Evolutionary conservation across 306 rosid genomes (phyloP), one percentile per base, ranked within the genome.

Genomic region (Corylus americana): DNA sequence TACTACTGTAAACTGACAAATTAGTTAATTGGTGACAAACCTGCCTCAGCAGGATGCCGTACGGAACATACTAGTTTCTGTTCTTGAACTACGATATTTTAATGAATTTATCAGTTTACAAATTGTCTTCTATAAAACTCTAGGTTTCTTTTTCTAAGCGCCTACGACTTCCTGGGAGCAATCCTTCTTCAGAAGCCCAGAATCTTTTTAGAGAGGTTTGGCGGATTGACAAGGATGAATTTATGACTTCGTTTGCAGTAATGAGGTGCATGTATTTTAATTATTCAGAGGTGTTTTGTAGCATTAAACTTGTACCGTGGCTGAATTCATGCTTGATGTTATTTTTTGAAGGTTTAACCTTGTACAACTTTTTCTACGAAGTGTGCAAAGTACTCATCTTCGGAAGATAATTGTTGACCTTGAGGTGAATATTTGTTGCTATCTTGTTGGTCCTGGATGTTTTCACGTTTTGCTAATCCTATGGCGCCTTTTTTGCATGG

Each of bases 401-500:
- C 87, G 97, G 85, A 86, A 88, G 79, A 89, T 94, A 92, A 89
- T 94, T 4, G 98, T 94, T 76, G 97, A 94, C 63, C 93, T 94
- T 66, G 90, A 88, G 91, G 98, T 91, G 58, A 86, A 58, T 78
- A 18, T 49, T 81, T 29, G 76, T 79, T 49, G 61, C 49, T 49
- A 71, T 16, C 9, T 50, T 55, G 63, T 78, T 42, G 47, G 58
- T 14, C 73, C 49, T 71, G 18, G 20, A 70, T 42, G 58, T 74
- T 42, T 47, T 49, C 55, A 5, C 74, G 27, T 50, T 73, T 80
- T 3, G 55, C 47, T 77, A 27, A 55, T 70, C 67, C 9, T 68
- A 72, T n/a, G 74, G 50, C 78, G 54, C n/a, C 48, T 71, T 73
- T 81, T 55, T 80, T 57, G 45, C 69, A 63, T 80, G 51, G 55